Base-by-base conservation (phyloP, 2,329 filamentous ascomycete species). In the Plectosphaerella sp. region DNA sequence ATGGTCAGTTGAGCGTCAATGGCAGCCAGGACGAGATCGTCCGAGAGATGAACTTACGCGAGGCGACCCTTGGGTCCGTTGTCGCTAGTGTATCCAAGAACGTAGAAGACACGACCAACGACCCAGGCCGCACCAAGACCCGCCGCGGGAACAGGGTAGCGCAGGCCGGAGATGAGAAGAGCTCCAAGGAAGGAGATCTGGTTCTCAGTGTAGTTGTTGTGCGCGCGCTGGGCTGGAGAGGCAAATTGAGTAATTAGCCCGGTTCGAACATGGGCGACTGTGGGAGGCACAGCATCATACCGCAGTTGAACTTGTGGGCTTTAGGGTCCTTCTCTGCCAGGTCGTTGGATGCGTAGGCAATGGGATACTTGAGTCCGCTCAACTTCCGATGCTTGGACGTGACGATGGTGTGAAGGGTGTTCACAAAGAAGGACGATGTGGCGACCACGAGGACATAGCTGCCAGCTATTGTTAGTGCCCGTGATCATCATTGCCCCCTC, bases 201-300 rank as follows among this genome's bases (percentile, higher is more conserved):
- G 68, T 82, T 84, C 72, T 88, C 85, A 57, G 74, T 75, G 69
- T 76, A 87, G 73, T 87, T 86, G 59, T 72, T 68, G 64, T 88
- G 84, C 10, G 82, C 77, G 47, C 81, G 79, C 62, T 86, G 82
- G 49, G 79, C 76, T 79, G 52, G 36, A 28, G 20, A 16, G 7
- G n/a, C n/a, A 36, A 5, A 25, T 18, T 18, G 7, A 35, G 28
- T 24, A 11, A 14, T 47, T 16, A 48, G 28, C 28, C 28, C 4
- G 36, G 56, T 43, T 52, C 15, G 8, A 45, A 33, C 11, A 18
- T 39, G 16, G 35, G 49, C 53, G 16, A 37, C 22, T 22, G 20
- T 42, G 11, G 25, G 18, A 56, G 54, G 43, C 55, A 22, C 22
- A 55, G 59, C 37, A 16, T 14, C 71, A 24, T 65, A 77, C 75